A percentile compares a stretch with the other conserved stretches of the same genome.
These are phyloP conservation scores for Tricholoma sp. DNA, from an alignment of 768 basidiomycete genomes.

Conservation along the genomic window DNA sequence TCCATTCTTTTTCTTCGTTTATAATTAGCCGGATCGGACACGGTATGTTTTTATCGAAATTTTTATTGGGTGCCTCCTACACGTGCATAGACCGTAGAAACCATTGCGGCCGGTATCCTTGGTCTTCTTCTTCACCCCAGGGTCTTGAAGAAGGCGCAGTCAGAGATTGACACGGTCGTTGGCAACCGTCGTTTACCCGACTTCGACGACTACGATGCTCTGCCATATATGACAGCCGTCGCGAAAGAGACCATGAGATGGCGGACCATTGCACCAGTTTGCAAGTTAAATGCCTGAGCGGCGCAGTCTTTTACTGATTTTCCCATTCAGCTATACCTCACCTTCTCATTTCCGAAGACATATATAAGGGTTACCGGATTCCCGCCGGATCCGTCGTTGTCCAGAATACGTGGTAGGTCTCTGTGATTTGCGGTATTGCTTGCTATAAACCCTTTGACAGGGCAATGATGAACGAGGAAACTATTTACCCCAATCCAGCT, in stretches of 20 bases:
- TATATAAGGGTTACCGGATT: constrained; percentile 23
- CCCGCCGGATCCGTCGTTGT: constrained; percentile 27
- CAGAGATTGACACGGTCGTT: constrained; percentile 26
- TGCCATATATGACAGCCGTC: constrained; percentile 2
- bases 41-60: background rate
- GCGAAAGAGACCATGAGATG: constrained; percentile 26
- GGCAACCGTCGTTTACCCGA: constrained; percentile 22
- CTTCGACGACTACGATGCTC: constrained; percentile 10
- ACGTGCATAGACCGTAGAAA: constrained; percentile 14
- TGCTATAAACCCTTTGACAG: constrained; percentile 12
- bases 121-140: too few relatives aligned
- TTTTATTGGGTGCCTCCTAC: background rate
- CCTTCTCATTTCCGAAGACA: too few relatives aligned
- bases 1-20: too few relatives aligned
- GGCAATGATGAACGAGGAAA: constrained; percentile 27
- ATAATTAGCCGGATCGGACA: constrained; percentile 4
- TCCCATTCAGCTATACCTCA: too few relatives aligned
- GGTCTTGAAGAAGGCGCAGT: too few relatives aligned
- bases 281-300: constrained; percentile 17
- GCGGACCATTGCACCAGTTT: constrained; percentile 16
- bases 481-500: constrained; percentile 13
- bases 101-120: background rate
- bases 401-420: constrained; percentile 23
- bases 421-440: background rate
- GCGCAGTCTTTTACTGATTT: too few relatives aligned